Evolutionary conservation across 345 rosid species (phyloP).

Genomic region (Pistacia integerrima): DNA sequence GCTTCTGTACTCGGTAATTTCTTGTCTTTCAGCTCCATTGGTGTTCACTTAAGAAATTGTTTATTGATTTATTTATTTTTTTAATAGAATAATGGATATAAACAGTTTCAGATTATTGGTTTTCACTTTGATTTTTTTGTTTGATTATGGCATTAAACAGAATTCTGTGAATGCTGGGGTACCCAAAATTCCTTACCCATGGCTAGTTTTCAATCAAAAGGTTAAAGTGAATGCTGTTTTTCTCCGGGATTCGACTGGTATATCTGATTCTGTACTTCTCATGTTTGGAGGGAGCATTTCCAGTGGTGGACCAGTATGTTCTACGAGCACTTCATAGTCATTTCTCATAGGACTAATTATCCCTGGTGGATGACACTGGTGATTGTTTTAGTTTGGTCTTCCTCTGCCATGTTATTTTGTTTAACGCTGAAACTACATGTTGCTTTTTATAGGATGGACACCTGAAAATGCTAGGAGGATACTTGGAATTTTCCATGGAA

Average conservation of each 20-base stretch:
- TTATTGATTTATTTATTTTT: not conserved
- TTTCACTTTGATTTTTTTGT: slow-evolving; percentile 4
- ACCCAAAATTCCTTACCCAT: slow-evolving; percentile 88
- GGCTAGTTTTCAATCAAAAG: slow-evolving; percentile 95
- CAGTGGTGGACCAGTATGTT: slow-evolving; percentile 85
- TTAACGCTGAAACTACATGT: not conserved
- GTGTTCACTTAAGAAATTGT: not conserved
- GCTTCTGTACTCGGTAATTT: slow-evolving; percentile 72
- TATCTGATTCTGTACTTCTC: slow-evolving; percentile 86
- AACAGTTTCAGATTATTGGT: not conserved
- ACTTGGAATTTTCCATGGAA: slow-evolving; percentile 88
- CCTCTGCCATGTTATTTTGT: not conserved
- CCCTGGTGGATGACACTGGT: slow-evolving; percentile 12
- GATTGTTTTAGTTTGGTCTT: slow-evolving; percentile 10
- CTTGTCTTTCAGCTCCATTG: not conserved
- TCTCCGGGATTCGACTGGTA: slow-evolving; percentile 88
- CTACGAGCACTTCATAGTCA: slow-evolving; percentile 6
- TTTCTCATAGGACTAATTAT: slow-evolving; percentile 7
- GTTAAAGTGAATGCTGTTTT: slow-evolving; percentile 94
- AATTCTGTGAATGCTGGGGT: slow-evolving; percentile 85
- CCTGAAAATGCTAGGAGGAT: slow-evolving; percentile 93
- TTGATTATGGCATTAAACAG: slow-evolving; percentile 39
- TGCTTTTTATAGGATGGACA: slow-evolving; percentile 76
- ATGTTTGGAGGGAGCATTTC: slow-evolving; percentile 83
- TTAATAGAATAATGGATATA: not conserved